phyloP scores from a whole-genome alignment of 2,329 filamentous ascomycete genomes.

The Fusarium sp. region DNA sequence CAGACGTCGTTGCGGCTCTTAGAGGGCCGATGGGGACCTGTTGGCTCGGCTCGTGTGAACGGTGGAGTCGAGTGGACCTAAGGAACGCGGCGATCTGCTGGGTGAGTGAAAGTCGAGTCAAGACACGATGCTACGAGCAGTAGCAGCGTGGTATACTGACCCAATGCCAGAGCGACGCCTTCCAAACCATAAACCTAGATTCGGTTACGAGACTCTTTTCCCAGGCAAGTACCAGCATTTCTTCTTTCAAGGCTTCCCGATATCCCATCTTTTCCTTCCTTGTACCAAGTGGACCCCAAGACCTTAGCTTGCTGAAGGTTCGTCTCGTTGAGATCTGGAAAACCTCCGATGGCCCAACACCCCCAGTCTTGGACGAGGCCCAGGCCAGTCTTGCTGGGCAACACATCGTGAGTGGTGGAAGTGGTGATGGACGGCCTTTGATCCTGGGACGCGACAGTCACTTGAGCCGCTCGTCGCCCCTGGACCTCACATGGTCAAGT shows the following conservation, averaged over 20 bases:
- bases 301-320: background rate
- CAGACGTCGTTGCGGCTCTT: conserved; percentile 23
- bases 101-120: conserved; percentile 18
- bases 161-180: conserved; percentile 1
- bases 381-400: background rate
- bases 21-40: conserved; percentile 3
- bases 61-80: conserved; percentile 31
- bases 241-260: background rate
- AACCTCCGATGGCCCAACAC: background rate
- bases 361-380: background rate
- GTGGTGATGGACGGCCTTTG: background rate
- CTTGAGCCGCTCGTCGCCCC: background rate
- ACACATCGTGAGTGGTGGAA: background rate
- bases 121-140: background rate
- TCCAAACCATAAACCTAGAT: background rate
- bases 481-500: background rate
- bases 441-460: background rate
- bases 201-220: background rate
- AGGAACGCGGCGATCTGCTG: background rate
- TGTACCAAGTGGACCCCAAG: conserved; percentile 5
- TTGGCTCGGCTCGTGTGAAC: conserved; percentile 3
- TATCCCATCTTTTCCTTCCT: background rate
- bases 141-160: conserved; percentile 10
- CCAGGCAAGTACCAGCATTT: conserved; percentile 4
- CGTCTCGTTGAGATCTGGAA: background rate